Percentiles rank a stretch among this genome's conserved stretches.
phyloP scores from a whole-genome alignment of 1,139 yeast genomes.

The Suhomyces guaymorum region DNA sequence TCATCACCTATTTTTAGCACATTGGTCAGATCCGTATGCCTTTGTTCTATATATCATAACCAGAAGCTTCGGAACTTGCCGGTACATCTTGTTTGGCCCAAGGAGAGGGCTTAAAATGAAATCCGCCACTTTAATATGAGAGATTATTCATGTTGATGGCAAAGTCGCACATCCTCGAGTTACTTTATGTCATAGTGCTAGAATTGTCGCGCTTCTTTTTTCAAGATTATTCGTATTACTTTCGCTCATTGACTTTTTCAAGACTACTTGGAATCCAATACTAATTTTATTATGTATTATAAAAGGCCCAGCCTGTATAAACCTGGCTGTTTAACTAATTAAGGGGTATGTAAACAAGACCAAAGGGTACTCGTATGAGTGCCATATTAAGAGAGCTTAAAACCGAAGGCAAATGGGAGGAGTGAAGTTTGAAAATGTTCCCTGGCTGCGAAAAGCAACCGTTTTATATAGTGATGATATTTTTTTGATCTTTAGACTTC shows the following conservation, averaged over 20 bases:
- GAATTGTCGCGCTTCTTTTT: not conserved
- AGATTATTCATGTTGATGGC: no score
- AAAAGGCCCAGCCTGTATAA: constrained; percentile 6
- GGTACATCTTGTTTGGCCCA: no score
- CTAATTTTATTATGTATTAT: constrained; percentile 6
- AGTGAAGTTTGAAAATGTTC: constrained; percentile 2
- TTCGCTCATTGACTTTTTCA: constrained; percentile 2
- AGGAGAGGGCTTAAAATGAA: no score
- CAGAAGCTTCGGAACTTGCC: no score
- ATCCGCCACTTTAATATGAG: no score
- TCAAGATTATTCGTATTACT: no score
- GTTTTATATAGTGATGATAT: not conserved
- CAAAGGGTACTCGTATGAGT: constrained; percentile 2
- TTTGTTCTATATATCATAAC: no score
- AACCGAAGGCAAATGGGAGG: constrained; percentile 3
- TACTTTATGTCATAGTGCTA: no score
- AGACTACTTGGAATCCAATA: constrained; percentile 1
- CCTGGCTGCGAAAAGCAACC: constrained; percentile 9
- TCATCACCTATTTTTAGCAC: no score
- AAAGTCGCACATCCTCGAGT: no score
- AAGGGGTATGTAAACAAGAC: constrained; percentile 6
- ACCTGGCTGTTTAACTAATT: constrained; percentile 1
- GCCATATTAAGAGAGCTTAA: not conserved
- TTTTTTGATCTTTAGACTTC: constrained; percentile 3
- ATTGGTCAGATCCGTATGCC: no score